Percentiles rank a stretch among this genome's conserved stretches.
These are phyloP conservation scores for Elsinoe necatrix DNA, from an alignment of 2,329 filamentous ascomycete species.

Conservation along the genomic window DNA sequence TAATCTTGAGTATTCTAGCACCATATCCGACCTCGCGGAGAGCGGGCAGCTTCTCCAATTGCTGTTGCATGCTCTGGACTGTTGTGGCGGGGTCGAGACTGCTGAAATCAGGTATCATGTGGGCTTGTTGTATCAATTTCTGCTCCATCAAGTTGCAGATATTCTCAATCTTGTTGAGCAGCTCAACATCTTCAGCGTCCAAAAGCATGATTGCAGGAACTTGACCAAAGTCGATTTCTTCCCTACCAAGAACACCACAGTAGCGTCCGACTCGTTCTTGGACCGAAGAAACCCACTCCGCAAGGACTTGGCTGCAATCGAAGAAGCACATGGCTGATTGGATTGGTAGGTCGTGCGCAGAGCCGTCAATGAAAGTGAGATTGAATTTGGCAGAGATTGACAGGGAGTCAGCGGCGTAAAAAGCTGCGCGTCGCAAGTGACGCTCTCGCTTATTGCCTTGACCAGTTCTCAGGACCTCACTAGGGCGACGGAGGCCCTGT, in stretches of 20 bases:
- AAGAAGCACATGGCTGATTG: constrained; percentile 89
- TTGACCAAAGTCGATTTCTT: constrained; percentile 67
- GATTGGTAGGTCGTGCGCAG: constrained; percentile 74
- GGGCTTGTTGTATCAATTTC: constrained; percentile 56
- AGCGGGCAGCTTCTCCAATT: constrained; percentile 41
- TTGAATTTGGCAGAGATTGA: constrained; percentile 80
- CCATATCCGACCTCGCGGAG: constrained; percentile 63
- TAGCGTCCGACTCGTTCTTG: constrained; percentile 91
- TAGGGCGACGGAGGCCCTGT: constrained; percentile 18
- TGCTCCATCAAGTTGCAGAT: constrained; percentile 68
- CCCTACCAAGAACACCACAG: constrained; percentile 75
- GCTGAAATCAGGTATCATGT: constrained; percentile 44
- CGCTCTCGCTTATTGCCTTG: constrained; percentile 54
- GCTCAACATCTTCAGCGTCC: constrained; percentile 82
- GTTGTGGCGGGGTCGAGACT: constrained; percentile 43
- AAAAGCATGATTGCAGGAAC: constrained; percentile 84
- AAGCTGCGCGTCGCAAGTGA: constrained; percentile 86
- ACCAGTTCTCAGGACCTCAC: constrained; percentile 24
- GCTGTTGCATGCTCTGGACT: constrained; percentile 25
- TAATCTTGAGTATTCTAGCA: constrained; percentile 73
- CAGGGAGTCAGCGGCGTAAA: constrained; percentile 86
- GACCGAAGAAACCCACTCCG: constrained; percentile 87
- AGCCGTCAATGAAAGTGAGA: constrained; percentile 75
- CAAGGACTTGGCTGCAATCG: constrained; percentile 87
- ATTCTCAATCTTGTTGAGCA: constrained; percentile 73